Base-by-base conservation (phyloP, 2,329 filamentous ascomycete genomes). In the Colletotrichum simmondsii region DNA sequence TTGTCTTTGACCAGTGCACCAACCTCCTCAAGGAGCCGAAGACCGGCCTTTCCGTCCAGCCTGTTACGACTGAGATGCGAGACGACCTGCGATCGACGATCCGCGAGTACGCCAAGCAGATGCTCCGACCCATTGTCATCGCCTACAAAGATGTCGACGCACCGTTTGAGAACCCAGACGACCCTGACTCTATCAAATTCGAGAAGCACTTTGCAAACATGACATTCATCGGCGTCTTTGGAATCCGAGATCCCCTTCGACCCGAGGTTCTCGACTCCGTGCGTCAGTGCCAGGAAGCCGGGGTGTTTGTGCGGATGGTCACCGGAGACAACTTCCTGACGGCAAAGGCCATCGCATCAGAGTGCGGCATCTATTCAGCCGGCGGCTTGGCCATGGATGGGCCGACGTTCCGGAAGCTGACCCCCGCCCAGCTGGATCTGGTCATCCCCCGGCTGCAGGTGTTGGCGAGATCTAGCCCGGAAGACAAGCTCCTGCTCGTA, bases 341-440 rank as follows among this genome's bases (percentile, higher is more conserved):
- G 26, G 93, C 92, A 10, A 90, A 89, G 63, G 93, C 93, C 3
- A 95, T 95, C 76, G 92, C 93, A 2, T 87, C 85, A 10, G 92
- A 95, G 72, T 95, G 93, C 75, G 93, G 93, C 62, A 94, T 95
- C 71, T 87, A 88, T 81, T 87, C 87, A 22, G 75, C 81, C 16
- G 88, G 88, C 56, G 91, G 88, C 5, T 81, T 92, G 72, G 89
- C 91, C 61, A 92, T 94, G 91, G 91, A 93, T 82, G 92, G 92
- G 0, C 92, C 91, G 11, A 87, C 85, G 52, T 93, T 94, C 82
- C 87, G 92, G 54, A 88, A 89, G 71, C 86, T 93, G 19, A 87
- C 85, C 11, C 86, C 91, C 49, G 82, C 84, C 5, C 87, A 92
- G 74, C 90, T 93, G 85, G 87, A 90, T 74, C 79, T 86, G 63